Evolutionary conservation across 495 filamentous ascomycete species (phyloP).

Genomic region (Xylaria bambusicola): DNA sequence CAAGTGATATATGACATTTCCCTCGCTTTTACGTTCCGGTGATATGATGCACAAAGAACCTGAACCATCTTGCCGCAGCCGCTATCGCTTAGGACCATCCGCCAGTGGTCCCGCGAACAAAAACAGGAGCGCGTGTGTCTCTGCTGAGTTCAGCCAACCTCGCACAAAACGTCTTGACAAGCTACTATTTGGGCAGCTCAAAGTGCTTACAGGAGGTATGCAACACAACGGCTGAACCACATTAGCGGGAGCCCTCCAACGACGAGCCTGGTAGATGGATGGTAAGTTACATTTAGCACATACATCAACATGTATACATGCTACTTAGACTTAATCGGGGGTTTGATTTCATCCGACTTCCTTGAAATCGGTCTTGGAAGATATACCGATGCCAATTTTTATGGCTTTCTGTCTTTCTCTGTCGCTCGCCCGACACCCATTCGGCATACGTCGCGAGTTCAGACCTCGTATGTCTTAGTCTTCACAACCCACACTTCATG

Average conservation of each 20-base stretch:
- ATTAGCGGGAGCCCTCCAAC: not conserved
- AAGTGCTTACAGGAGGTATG: no score
- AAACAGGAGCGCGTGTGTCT: not conserved
- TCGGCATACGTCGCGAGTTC: no score
- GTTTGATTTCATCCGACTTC: not conserved
- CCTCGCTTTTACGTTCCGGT: not conserved
- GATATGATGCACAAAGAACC: not conserved
- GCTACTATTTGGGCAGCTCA: not conserved
- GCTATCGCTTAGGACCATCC: not conserved
- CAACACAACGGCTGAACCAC: constrained; percentile 6
- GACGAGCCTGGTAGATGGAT: no score
- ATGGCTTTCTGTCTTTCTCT: no score
- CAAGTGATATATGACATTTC: no score
- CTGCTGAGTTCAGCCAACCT: not conserved
- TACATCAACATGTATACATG: not conserved
- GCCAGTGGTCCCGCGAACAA: not conserved
- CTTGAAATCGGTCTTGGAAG: constrained; percentile 6
- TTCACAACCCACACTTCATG: constrained; percentile 12
- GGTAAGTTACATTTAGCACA: no score
- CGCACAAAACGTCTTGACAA: not conserved
- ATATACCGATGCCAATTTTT: constrained; percentile 1
- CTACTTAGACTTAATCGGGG: not conserved
- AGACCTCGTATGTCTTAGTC: constrained; percentile 15
- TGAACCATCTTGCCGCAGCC: constrained; percentile 5
- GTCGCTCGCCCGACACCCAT: no score